Evolutionary conservation across 2,329 filamentous ascomycete species (phyloP), one percentile per base, ranked within the genome.

Genomic region (Neonectria coccinea): DNA sequence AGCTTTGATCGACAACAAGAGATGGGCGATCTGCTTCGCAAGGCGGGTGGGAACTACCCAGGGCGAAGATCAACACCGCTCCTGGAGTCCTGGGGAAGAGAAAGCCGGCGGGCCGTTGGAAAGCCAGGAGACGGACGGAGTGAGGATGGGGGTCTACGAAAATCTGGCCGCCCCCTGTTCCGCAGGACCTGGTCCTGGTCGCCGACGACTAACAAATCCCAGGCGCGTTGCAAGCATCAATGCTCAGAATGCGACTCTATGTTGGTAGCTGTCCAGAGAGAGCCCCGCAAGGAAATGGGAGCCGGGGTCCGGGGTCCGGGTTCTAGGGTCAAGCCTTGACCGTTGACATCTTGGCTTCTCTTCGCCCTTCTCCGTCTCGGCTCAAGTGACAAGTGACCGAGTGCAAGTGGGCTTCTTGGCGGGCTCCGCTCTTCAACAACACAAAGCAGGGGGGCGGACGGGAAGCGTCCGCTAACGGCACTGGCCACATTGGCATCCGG

Each of bases 381-480:
- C 22, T 22, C 22, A 3, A 14, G 33, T 36, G 33, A 39, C 33
- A 16, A 16, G 33, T 39, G 12, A 39, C 14, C 11, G 22, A 11
- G 29, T 31, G 9, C 10, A 42, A 29, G 33, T 44, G 47, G 45
- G 33, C 33, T 39, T 39, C 45, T 25, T 25, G 25, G 25, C 25
- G 25, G 25, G 5, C 25, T 25, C 25, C 12, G 50, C 8, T 39
- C 36, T 14, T 16, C 16, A 11, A 25, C 25, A 25, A 25, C 25
- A 25, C 25, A 25, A 25, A 25, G n/a, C 39, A 42, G 39, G 39
- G 20, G 39, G 39, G 8, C 39, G 59, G 52, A 56, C 57, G 62
- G 63, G 63, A 56, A 54, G 59, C 62, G 65, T 59, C 59, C 67
- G 62, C 67, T 67, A 67, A 55, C 12, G 63, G 62, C 65, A 62